Percentiles rank a stretch among this genome's conserved stretches.
Conservation (phyloP, 2,329 filamentous ascomycete genomes). For the Uncinocarpus reesii region DNA sequence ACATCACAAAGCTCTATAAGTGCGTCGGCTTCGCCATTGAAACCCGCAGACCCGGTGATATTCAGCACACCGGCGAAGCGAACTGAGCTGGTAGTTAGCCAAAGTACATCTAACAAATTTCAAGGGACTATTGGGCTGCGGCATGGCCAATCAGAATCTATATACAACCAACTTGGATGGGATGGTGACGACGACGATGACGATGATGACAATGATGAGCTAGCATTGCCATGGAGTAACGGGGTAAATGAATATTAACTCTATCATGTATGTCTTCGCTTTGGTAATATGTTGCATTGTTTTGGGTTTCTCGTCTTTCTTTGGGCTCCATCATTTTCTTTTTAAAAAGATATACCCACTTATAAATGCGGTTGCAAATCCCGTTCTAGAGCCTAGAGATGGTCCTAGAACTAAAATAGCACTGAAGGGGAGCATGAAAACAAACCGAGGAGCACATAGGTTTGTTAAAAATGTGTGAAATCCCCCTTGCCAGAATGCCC, state of each 20-base stretch:
- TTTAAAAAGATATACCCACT: no score
- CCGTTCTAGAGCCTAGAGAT: no score
- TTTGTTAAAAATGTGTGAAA: no score
- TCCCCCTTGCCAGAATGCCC: no score
- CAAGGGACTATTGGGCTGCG: slow-evolving; percentile 15
- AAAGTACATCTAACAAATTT: not conserved
- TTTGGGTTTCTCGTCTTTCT: no score
- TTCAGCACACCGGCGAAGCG: slow-evolving; percentile 7
- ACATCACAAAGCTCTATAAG: not conserved
- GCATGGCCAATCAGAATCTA: slow-evolving; percentile 27
- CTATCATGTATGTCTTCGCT: no score
- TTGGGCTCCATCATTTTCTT: no score
- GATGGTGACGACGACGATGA: slow-evolving; percentile 28
- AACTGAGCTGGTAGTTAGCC: slow-evolving; percentile 1
- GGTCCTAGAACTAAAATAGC: no score
- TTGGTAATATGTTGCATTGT: no score
- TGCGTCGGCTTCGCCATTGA: not conserved
- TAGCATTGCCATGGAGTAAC: slow-evolving; percentile 3
- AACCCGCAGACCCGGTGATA: not conserved
- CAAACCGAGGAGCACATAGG: no score
- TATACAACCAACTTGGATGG: slow-evolving; percentile 39
- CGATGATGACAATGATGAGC: slow-evolving; percentile 21
- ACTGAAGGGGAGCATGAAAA: no score
- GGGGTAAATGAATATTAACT: not conserved
- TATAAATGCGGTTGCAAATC: no score